Percentiles rank a stretch among this genome's conserved stretches.
Conservation (phyloP, 805 yeast genomes). For the Monosporozyma solicola region DNA sequence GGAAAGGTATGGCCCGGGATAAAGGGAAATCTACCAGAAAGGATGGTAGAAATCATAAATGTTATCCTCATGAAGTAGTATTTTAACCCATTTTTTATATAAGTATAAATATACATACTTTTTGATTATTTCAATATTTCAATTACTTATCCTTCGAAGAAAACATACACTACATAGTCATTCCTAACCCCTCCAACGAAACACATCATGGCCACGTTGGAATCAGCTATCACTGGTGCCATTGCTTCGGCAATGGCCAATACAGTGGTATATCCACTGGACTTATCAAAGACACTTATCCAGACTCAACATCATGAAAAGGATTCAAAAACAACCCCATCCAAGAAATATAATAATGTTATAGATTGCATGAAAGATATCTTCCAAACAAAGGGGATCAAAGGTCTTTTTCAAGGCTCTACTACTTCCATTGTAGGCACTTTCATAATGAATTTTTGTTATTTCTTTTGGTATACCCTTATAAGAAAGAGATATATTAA, state of each 20-base stretch:
- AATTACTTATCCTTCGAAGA: background rate
- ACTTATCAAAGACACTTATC: slow-evolving; percentile 64
- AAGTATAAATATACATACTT: background rate
- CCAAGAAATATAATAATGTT: slow-evolving; percentile 42
- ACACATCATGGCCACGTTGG: slow-evolving; percentile 41
- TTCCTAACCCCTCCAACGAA: background rate
- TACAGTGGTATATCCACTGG: slow-evolving; percentile 71
- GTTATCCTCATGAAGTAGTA: slow-evolving; percentile 56
- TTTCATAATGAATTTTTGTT: slow-evolving; percentile 71
- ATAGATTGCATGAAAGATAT: slow-evolving; percentile 55
- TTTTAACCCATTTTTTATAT: slow-evolving; percentile 35
- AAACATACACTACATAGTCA: too few relatives aligned
- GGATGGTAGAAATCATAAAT: slow-evolving; percentile 52
- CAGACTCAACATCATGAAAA: slow-evolving; percentile 49
- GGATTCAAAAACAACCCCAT: background rate
- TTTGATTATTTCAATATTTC: too few relatives aligned
- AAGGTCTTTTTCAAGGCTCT: slow-evolving; percentile 68
- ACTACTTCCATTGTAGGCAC: slow-evolving; percentile 58
- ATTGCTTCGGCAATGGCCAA: slow-evolving; percentile 75
- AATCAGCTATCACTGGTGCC: slow-evolving; percentile 76
- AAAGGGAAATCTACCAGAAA: slow-evolving; percentile 41
- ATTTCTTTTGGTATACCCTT: slow-evolving; percentile 80
- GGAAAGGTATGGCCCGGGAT: slow-evolving; percentile 56
- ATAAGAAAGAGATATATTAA: slow-evolving; percentile 47
- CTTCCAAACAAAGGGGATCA: slow-evolving; percentile 46